These are phyloP conservation scores for Tetracentron sinense DNA, from an alignment of 164 flowering plant genomes.

Conservation along the genomic window DNA sequence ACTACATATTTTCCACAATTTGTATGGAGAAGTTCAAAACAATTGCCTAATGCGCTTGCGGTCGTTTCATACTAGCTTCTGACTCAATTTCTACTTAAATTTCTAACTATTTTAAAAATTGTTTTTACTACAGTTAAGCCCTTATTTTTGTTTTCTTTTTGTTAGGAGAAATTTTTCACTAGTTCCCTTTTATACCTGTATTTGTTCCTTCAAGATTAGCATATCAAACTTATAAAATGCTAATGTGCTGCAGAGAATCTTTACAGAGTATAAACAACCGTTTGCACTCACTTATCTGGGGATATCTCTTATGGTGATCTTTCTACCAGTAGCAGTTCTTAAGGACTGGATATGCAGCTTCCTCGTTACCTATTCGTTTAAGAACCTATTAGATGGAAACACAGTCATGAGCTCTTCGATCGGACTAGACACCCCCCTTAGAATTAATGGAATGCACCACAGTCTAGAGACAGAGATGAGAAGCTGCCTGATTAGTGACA, in stretches of 20 bases:
- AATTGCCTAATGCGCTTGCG: neutral
- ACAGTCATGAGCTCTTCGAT: constrained; percentile 15
- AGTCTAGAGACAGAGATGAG: constrained; percentile 26
- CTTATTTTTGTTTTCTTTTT: no score
- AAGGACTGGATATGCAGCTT: constrained; percentile 38
- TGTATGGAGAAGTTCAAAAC: neutral
- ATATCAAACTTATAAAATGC: constrained; percentile 1
- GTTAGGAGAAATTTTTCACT: no score
- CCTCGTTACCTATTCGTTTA: constrained; percentile 4
- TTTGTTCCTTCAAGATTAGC: neutral
- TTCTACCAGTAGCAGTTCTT: constrained; percentile 47
- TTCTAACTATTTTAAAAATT: neutral
- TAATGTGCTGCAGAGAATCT: constrained; percentile 47
- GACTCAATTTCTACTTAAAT: neutral
- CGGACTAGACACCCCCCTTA: constrained; percentile 40
- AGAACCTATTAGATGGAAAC: constrained; percentile 7
- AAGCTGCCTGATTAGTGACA: constrained; percentile 21
- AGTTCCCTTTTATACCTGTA: no score
- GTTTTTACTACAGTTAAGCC: no score
- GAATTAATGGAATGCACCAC: constrained; percentile 25
- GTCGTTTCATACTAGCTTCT: neutral
- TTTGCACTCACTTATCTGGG: constrained; percentile 64
- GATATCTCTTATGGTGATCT: constrained; percentile 56
- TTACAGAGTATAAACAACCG: constrained; percentile 52
- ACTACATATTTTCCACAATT: neutral